These are phyloP conservation scores for Zymoseptoria pseudotritici DNA, from an alignment of 2,329 filamentous ascomycete genomes.

Conservation along the genomic window DNA sequence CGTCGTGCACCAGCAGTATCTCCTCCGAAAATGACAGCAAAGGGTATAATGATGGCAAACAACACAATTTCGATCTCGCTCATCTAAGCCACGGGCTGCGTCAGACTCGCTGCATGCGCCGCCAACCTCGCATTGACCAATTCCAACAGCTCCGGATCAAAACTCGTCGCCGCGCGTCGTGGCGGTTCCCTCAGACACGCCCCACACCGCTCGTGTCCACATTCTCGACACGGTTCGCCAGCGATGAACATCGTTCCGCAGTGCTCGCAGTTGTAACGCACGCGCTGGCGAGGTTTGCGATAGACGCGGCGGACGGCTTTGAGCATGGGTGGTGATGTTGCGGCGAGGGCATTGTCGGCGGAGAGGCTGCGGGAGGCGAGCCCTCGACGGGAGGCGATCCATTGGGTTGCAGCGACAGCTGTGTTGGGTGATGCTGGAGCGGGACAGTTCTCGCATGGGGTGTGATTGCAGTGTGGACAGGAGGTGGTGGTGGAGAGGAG, in stretches of 20 bases:
- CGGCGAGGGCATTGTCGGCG: slow-evolving; percentile 23
- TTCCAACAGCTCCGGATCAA: slow-evolving; percentile 16
- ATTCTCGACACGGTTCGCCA: slow-evolving; percentile 50
- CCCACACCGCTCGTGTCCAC: slow-evolving; percentile 53
- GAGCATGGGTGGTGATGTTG: slow-evolving; percentile 10
- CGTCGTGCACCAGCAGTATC: background rate
- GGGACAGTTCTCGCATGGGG: slow-evolving; percentile 67
- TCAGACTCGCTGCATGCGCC: slow-evolving; percentile 9
- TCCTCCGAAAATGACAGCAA: background rate
- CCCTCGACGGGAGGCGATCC: slow-evolving; percentile 66
- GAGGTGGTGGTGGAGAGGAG: background rate
- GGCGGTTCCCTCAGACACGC: slow-evolving; percentile 49
- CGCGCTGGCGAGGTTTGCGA: slow-evolving; percentile 38
- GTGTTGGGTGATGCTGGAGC: background rate
- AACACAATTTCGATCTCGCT: slow-evolving; percentile 1
- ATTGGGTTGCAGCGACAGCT: slow-evolving; percentile 53
- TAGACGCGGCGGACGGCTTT: slow-evolving; percentile 31
- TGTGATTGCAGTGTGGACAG: slow-evolving; percentile 63
- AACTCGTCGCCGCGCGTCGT: slow-evolving; percentile 8
- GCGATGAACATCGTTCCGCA: slow-evolving; percentile 55
- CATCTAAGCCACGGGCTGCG: background rate
- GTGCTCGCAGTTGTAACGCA: slow-evolving; percentile 50
- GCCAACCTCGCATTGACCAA: slow-evolving; percentile 16
- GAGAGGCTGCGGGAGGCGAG: slow-evolving; percentile 44
- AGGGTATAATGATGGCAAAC: background rate